Percentiles rank a stretch among this genome's conserved stretches.
Conservation (phyloP, 345 rosid genomes). For the Jatropha curcas region DNA sequence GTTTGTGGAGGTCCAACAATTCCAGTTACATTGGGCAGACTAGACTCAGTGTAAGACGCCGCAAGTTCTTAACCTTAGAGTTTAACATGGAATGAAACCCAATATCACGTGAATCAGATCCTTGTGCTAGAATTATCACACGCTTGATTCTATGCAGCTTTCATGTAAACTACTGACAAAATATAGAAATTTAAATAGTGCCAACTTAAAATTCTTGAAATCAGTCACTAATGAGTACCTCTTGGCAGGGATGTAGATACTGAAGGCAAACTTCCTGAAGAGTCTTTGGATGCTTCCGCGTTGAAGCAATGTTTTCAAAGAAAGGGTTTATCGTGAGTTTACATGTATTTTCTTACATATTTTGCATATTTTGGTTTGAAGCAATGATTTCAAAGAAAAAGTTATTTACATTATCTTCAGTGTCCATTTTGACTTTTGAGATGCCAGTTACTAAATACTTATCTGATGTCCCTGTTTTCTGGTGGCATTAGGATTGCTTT, state of each 20-base stretch:
- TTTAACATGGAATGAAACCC: background rate
- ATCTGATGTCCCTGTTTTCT: too few relatives aligned
- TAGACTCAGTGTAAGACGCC: conserved; percentile 65
- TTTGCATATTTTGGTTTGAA: background rate
- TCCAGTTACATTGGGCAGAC: conserved; percentile 65
- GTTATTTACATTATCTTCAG: background rate
- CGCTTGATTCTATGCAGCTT: background rate
- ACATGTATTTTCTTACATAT: background rate
- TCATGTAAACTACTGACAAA: background rate
- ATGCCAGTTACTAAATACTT: background rate
- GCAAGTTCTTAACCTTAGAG: conserved; percentile 4
- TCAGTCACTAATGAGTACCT: conserved; percentile 5
- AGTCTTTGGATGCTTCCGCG: conserved; percentile 62
- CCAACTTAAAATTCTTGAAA: background rate
- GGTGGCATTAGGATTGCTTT: too few relatives aligned
- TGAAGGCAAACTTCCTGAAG: conserved; percentile 82
- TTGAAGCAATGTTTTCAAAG: conserved; percentile 71
- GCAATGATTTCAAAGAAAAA: too few relatives aligned
- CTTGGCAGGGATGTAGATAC: conserved; percentile 69
- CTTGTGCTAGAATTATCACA: background rate
- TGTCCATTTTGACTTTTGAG: background rate
- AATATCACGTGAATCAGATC: background rate
- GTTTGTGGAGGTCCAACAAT: conserved; percentile 89
- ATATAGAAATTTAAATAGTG: background rate
- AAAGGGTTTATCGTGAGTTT: conserved; percentile 91